Conservation (phyloP, 2,329 filamentous ascomycete genomes). For the Cordyceps fumosorosea region DNA sequence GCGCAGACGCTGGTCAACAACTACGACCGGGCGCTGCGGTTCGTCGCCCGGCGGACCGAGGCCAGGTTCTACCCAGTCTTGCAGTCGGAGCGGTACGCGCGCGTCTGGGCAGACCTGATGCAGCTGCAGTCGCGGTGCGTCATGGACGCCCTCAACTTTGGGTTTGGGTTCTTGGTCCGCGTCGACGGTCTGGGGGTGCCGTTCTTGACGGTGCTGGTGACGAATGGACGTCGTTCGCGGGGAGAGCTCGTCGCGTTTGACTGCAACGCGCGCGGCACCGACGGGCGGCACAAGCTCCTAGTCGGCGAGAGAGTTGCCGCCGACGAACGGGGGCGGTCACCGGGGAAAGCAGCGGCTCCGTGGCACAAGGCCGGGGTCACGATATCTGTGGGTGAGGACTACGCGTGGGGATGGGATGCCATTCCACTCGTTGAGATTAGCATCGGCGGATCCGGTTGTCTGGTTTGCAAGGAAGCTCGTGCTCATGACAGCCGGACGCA, state of each 20-base stretch:
- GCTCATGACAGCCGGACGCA: background rate
- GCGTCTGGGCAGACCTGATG: background rate
- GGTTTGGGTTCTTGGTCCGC: background rate
- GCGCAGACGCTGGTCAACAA: background rate
- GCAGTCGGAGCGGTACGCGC: background rate
- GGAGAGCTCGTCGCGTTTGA: background rate
- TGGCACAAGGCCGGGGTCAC: conserved; percentile 4
- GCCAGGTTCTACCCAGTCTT: background rate
- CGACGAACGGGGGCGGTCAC: background rate
- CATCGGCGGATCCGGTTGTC: background rate
- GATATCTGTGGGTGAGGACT: background rate
- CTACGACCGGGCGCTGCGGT: background rate
- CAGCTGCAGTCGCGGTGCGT: conserved; percentile 1
- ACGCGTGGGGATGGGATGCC: background rate
- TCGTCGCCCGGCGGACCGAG: background rate
- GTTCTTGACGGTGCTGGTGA: background rate
- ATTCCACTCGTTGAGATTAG: background rate
- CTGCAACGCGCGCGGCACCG: background rate
- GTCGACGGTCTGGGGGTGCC: background rate
- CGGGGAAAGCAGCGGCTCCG: background rate
- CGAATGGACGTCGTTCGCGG: background rate
- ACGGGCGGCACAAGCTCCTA: background rate
- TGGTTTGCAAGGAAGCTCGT: background rate
- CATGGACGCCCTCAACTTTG: conserved; percentile 8
- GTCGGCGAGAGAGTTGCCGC: background rate